A percentile compares a stretch with the other conserved stretches of the same genome.
phyloP scores from a whole-genome alignment of 352 stramenopile genomes.

The Globisporangium heterothallicum region DNA sequence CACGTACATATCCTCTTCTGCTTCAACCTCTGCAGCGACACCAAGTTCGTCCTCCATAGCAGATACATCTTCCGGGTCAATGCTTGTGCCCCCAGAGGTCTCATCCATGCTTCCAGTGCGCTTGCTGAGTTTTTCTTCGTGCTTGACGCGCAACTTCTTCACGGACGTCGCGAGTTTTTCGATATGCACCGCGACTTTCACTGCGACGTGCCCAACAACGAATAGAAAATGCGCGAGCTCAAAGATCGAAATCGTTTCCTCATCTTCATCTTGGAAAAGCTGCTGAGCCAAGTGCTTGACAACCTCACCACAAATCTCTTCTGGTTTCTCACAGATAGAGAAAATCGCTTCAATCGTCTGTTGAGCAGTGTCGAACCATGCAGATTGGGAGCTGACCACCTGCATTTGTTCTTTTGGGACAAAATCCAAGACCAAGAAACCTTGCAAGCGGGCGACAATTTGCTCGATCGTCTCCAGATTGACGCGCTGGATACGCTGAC shows the following conservation, averaged over 20 bases:
- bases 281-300: conserved; percentile 58
- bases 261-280: conserved; percentile 51
- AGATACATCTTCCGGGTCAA: conserved; percentile 52
- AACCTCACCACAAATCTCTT: conserved; percentile 73
- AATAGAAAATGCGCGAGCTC: conserved; percentile 94
- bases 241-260: conserved; percentile 56
- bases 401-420: conserved; percentile 57
- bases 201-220: conserved; percentile 92
- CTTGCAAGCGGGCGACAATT: conserved; percentile 85
- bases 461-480: conserved; percentile 86
- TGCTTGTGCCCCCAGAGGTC: conserved; percentile 16
- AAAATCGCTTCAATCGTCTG: conserved; percentile 92
- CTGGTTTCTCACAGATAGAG: conserved; percentile 84
- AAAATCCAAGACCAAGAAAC: conserved; percentile 85
- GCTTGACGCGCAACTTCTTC: conserved; percentile 81
- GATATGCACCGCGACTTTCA: conserved; percentile 93
- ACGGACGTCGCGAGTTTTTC: conserved; percentile 85
- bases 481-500: conserved; percentile 51
- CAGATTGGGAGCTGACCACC: conserved; percentile 33
- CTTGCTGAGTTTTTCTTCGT: conserved; percentile 63
- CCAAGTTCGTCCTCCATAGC: conserved; percentile 92
- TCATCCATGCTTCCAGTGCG: conserved; percentile 15
- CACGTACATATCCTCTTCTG: conserved; percentile 89
- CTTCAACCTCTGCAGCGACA: conserved; percentile 86
- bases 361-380: conserved; percentile 92